A percentile compares a stretch with the other conserved stretches of the same genome.
These are phyloP conservation scores for Penicillium nucicola DNA, from an alignment of 495 filamentous ascomycete species.

Conservation along the genomic window DNA sequence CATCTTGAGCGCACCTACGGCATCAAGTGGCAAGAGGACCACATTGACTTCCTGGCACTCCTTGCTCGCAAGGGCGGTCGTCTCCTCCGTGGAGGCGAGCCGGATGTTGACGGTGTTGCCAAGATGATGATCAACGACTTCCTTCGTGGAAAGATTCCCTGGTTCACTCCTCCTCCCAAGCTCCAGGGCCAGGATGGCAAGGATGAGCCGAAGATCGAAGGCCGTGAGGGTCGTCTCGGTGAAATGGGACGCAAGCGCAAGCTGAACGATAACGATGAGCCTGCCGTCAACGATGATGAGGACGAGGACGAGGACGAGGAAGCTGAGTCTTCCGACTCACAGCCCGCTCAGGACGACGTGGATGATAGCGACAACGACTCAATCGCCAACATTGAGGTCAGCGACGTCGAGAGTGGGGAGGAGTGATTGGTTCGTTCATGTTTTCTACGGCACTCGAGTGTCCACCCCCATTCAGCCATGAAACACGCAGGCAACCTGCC, in stretches of 20 bases:
- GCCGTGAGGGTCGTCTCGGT: constrained; percentile 57
- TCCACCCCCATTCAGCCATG: background rate
- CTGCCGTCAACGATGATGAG: constrained; percentile 27
- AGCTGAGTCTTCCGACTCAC: constrained; percentile 22
- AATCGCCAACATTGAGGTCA: constrained; percentile 42
- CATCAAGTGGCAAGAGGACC: constrained; percentile 61
- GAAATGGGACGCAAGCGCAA: constrained; percentile 61
- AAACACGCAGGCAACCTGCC: background rate
- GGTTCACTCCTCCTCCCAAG: constrained; percentile 82
- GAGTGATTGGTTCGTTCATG: constrained; percentile 24
- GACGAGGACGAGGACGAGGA: constrained; percentile 11
- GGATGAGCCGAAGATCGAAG: constrained; percentile 54
- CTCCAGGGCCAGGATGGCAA: constrained; percentile 50
- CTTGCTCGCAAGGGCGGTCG: constrained; percentile 85
- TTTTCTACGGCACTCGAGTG: constrained; percentile 2
- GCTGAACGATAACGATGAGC: constrained; percentile 33
- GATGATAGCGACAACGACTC: constrained; percentile 36
- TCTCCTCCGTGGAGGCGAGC: constrained; percentile 83
- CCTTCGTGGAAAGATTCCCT: constrained; percentile 88
- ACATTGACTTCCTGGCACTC: constrained; percentile 80
- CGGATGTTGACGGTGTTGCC: constrained; percentile 87
- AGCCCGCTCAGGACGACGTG: constrained; percentile 31
- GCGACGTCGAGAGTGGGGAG: constrained; percentile 43
- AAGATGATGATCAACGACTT: constrained; percentile 97
- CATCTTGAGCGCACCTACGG: constrained; percentile 94